Conservation (phyloP, 305 asterid species). For the Fraxinus paxiana region DNA sequence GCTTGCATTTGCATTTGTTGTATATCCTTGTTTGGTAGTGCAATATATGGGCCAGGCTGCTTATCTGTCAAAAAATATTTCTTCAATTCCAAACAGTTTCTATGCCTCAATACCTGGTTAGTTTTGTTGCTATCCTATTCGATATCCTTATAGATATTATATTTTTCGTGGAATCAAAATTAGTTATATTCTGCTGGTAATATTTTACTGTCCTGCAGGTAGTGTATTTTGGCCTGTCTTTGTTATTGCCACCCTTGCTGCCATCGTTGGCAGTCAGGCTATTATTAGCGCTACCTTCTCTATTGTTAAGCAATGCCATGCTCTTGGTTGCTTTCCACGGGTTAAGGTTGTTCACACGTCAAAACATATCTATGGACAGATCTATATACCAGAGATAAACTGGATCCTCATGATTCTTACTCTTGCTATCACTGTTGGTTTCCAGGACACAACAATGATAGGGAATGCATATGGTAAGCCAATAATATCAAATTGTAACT, state of each 20-base stretch:
- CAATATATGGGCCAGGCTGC: conserved; percentile 99
- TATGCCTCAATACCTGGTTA: conserved; percentile 82
- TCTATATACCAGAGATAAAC: conserved; percentile 74
- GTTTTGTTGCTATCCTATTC: conserved; percentile 27
- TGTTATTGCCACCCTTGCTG: conserved; percentile 47
- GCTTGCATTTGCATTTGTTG: conserved; percentile 71
- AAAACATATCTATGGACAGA: conserved; percentile 63
- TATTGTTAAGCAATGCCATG: conserved; percentile 43
- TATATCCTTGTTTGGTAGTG: conserved; percentile 86
- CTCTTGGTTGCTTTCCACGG: conserved; percentile 51
- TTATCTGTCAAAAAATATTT: conserved; percentile 62
- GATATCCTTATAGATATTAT: neutral
- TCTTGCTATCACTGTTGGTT: conserved; percentile 68
- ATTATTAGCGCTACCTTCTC: conserved; percentile 55
- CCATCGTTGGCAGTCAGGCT: conserved; percentile 51
- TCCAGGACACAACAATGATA: conserved; percentile 47
- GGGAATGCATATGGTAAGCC: conserved; percentile 91
- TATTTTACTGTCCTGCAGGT: conserved; percentile 19
- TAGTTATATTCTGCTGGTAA: neutral
- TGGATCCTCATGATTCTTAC: conserved; percentile 86
- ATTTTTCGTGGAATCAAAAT: conserved; percentile 7
- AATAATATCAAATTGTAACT: conserved; percentile 2
- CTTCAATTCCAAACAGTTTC: conserved; percentile 62
- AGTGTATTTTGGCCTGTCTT: conserved; percentile 47
- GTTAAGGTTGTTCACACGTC: conserved; percentile 41